Percentiles rank a stretch among this genome's conserved stretches.
phyloP scores from a whole-genome alignment of 129 eudicot genomes.

The Heracleum sosnowskyi region DNA sequence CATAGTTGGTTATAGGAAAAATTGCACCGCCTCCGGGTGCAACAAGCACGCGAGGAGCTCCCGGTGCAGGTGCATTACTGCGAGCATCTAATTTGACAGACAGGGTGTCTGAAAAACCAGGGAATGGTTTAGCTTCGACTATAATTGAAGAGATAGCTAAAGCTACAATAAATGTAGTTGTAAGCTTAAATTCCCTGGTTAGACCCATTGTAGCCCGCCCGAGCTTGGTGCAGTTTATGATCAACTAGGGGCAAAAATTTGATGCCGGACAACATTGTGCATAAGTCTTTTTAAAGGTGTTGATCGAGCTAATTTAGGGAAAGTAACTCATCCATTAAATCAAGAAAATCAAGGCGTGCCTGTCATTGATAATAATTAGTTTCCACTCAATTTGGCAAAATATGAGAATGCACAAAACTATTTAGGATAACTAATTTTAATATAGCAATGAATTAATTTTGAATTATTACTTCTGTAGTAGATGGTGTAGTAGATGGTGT shows the following conservation, averaged over 20 bases:
- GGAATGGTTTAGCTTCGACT: slow-evolving; percentile 5
- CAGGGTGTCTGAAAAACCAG: neutral
- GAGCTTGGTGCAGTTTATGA: neutral
- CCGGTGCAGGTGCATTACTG: no score
- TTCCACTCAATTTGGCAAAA: neutral
- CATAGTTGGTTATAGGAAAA: slow-evolving; percentile 1
- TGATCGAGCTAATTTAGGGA: neutral
- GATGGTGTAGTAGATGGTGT: neutral
- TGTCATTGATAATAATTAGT: neutral
- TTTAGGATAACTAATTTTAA: no score
- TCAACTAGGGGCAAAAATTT: neutral
- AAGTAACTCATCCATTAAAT: neutral
- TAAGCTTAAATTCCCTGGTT: neutral
- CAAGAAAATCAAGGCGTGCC: neutral
- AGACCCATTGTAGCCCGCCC: neutral
- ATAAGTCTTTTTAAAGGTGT: neutral
- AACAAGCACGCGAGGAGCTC: neutral
- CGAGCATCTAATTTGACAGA: neutral
- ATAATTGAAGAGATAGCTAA: neutral
- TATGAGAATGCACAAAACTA: neutral
- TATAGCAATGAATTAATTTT: neutral
- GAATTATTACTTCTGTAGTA: neutral
- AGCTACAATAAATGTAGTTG: neutral
- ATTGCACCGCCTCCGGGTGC: neutral
- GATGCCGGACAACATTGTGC: neutral